Conservation (phyloP, 1,284 basidiomycete genomes). For the Earliella scabrosa region DNA sequence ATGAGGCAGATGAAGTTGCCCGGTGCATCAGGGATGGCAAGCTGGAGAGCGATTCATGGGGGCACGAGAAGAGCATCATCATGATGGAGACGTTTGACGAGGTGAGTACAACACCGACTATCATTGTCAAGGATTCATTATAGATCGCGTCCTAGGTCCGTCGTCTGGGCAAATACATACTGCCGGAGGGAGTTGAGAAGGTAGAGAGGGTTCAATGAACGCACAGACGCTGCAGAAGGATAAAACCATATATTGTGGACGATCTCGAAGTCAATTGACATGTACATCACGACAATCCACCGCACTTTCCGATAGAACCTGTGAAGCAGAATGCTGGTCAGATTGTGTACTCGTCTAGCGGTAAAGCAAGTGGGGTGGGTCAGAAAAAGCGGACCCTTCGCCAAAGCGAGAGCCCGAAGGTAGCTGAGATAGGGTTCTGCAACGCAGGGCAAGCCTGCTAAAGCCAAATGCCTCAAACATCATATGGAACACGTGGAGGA, state of each 20-base stretch:
- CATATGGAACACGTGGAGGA: conserved; percentile 40
- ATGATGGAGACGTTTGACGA: conserved; percentile 85
- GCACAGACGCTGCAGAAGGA: neutral
- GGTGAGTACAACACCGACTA: conserved; percentile 45
- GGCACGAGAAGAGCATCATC: conserved; percentile 75
- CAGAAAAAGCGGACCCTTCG: conserved; percentile 42
- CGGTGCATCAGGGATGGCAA: conserved; percentile 78
- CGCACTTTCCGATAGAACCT: no score
- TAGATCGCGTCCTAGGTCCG: conserved; percentile 56
- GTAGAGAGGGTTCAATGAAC: conserved; percentile 21
- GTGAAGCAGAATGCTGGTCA: neutral
- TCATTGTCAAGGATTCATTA: no score
- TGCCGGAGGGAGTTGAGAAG: conserved; percentile 53
- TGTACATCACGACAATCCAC: no score
- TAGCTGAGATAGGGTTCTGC: conserved; percentile 68
- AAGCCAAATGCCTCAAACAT: conserved; percentile 96
- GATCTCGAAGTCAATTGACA: neutral
- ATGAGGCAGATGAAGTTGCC: conserved; percentile 85
- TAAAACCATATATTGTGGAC: no score
- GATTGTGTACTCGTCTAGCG: neutral
- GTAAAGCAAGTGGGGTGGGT: conserved; percentile 13
- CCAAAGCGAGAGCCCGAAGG: conserved; percentile 57
- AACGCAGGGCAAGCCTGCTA: conserved; percentile 62
- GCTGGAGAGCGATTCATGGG: conserved; percentile 75
- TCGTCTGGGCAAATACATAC: conserved; percentile 50